Conservation (phyloP, 1,139 yeast species). For the Meyerozyma smithsonii region DNA sequence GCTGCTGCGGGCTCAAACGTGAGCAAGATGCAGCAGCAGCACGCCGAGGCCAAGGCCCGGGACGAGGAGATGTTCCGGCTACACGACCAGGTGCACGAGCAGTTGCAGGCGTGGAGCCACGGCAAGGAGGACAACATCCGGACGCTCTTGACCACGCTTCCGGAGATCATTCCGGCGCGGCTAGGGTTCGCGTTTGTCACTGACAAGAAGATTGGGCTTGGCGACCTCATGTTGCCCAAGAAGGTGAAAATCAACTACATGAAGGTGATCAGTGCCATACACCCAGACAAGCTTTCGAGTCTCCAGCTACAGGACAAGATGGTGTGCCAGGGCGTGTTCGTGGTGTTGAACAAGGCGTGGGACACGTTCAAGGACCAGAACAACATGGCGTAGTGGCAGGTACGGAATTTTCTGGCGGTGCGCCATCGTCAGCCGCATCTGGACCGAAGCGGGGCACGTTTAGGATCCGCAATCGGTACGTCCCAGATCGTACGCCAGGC, state of each 20-base stretch:
- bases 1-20: conserved; percentile 16
- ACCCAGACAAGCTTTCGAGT: conserved; percentile 80
- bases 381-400: conserved; percentile 4
- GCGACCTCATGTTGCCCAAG: conserved; percentile 85
- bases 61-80: conserved; percentile 56
- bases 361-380: conserved; percentile 69
- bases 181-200: conserved; percentile 56
- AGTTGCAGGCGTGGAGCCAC: conserved; percentile 58
- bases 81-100: conserved; percentile 55
- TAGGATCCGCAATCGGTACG: neutral
- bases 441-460: neutral
- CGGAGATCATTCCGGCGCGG: conserved; percentile 51
- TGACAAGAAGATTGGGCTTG: conserved; percentile 35
- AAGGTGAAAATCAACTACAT: conserved; percentile 82
- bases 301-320: conserved; percentile 64
- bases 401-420: neutral
- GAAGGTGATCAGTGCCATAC: conserved; percentile 91
- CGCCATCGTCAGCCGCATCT: neutral
- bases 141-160: conserved; percentile 63
- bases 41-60: conserved; percentile 39
- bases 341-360: conserved; percentile 85
- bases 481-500: too few relatives aligned
- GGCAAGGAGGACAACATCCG: conserved; percentile 80
- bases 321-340: conserved; percentile 85
- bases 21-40: conserved; percentile 43